A percentile compares a stretch with the other conserved stretches of the same genome.
Evolutionary conservation across 139 green algal genomes (phyloP).

Genomic region (Coelastrella sp.): DNA sequence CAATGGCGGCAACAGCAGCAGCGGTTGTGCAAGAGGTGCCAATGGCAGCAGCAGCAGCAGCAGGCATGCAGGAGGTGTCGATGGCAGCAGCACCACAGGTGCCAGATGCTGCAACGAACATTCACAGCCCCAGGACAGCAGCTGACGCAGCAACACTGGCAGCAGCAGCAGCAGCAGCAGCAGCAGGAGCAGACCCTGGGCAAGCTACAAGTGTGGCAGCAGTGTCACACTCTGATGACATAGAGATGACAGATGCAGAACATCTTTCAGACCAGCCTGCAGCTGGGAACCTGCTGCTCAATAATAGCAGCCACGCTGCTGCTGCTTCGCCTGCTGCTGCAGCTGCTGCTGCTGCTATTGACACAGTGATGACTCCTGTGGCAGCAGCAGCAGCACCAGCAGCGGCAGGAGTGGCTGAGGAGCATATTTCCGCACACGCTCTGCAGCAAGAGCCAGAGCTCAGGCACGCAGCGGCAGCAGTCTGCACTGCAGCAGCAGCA

Average conservation of each 20-base stretch:
- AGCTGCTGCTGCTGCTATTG: not conserved
- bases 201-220: not conserved
- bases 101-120: not conserved
- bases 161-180: not conserved
- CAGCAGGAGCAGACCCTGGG: not conserved
- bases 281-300: too few species aligned
- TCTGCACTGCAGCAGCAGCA: not conserved
- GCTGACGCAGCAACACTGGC: not conserved
- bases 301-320: not conserved
- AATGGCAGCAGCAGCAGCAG: not conserved
- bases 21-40: too few species aligned
- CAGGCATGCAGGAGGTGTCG: not conserved
- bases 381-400: not conserved
- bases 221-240: not conserved
- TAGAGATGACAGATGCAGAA: not conserved
- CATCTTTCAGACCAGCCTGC: not conserved
- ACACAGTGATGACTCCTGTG: not conserved
- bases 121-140: not conserved
- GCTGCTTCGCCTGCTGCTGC: not conserved
- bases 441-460: too few species aligned
- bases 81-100: not conserved
- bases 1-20: not conserved
- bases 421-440: not conserved
- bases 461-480: too few species aligned
- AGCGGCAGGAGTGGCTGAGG: not conserved